Percentiles rank a stretch among this genome's conserved stretches.
These are phyloP conservation scores for Murraya paniculata DNA, from an alignment of 345 rosid species.

Conservation along the genomic window DNA sequence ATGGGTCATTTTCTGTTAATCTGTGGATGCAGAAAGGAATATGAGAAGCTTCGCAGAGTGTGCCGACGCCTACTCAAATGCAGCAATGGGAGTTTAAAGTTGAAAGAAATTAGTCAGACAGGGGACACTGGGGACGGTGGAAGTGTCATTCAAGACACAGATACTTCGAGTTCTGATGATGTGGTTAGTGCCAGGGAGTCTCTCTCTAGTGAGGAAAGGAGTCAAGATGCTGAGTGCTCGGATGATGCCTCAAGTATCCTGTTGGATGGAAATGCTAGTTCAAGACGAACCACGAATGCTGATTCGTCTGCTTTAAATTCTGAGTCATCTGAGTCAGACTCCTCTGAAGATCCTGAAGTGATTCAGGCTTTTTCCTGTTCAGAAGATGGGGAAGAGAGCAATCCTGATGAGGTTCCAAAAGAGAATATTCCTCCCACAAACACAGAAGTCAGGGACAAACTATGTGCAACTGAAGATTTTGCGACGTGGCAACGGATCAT, in stretches of 20 bases:
- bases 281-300: constrained; percentile 42
- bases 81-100: constrained; percentile 33
- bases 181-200: constrained; percentile 66
- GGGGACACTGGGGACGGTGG: constrained; percentile 29
- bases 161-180: constrained; percentile 67
- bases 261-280: constrained; percentile 49
- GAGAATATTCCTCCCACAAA: constrained; percentile 32
- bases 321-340: constrained; percentile 83
- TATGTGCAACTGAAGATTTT: constrained; percentile 53
- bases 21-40: constrained; percentile 59
- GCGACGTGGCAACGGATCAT: constrained; percentile 89
- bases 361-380: constrained; percentile 43
- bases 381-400: constrained; percentile 43
- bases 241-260: constrained; percentile 53
- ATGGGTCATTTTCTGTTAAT: constrained; percentile 6
- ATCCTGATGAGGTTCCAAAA: constrained; percentile 26
- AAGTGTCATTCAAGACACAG: constrained; percentile 46
- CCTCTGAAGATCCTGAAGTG: constrained; percentile 66
- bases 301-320: constrained; percentile 53
- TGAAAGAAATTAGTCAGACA: constrained; percentile 33
- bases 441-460: constrained; percentile 30
- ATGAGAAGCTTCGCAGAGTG: constrained; percentile 78
- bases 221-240: constrained; percentile 45
- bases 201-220: constrained; percentile 57
- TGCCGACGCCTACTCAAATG: constrained; percentile 55